Percentiles rank a stretch among this genome's conserved stretches.
phyloP scores from a whole-genome alignment of 352 stramenopile species.

The Phytophthora pini region DNA sequence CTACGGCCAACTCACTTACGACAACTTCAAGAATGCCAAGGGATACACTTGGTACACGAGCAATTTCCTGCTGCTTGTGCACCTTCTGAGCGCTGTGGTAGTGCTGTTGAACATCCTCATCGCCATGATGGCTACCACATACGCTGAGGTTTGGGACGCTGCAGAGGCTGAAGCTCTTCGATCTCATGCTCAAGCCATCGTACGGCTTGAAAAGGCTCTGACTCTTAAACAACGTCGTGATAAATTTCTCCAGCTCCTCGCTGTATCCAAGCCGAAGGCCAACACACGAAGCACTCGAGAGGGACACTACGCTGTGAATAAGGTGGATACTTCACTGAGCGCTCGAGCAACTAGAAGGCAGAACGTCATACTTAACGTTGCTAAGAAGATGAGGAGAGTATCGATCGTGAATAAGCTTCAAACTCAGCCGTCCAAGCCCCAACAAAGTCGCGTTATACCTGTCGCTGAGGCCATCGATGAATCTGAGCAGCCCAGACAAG shows the following conservation, averaged over 20 bases:
- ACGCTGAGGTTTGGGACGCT: constrained; percentile 63
- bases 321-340: constrained; percentile 6
- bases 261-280: constrained; percentile 25
- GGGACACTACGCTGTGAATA: constrained; percentile 16
- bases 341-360: constrained; percentile 18
- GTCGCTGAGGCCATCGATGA: constrained; percentile 10
- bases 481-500: constrained; percentile 1
- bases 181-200: constrained; percentile 57
- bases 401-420: constrained; percentile 22
- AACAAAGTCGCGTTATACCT: constrained; percentile 23
- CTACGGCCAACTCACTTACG: constrained; percentile 70
- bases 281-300: constrained; percentile 17
- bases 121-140: constrained; percentile 78
- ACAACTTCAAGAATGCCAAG: constrained; percentile 39
- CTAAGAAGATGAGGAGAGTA: constrained; percentile 22
- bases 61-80: constrained; percentile 59
- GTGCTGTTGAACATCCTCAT: constrained; percentile 79
- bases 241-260: constrained; percentile 52
- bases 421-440: constrained; percentile 4
- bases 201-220: constrained; percentile 64
- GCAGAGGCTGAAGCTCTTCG: constrained; percentile 62
- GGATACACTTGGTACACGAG: constrained; percentile 60
- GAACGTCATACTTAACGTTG: constrained; percentile 29
- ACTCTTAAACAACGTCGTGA: constrained; percentile 35
- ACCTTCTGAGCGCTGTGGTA: constrained; percentile 61